Percentiles rank a stretch among this genome's conserved stretches.
Conservation (phyloP, 2,329 filamentous ascomycete species). For the Aurifilum marmelostoma region DNA sequence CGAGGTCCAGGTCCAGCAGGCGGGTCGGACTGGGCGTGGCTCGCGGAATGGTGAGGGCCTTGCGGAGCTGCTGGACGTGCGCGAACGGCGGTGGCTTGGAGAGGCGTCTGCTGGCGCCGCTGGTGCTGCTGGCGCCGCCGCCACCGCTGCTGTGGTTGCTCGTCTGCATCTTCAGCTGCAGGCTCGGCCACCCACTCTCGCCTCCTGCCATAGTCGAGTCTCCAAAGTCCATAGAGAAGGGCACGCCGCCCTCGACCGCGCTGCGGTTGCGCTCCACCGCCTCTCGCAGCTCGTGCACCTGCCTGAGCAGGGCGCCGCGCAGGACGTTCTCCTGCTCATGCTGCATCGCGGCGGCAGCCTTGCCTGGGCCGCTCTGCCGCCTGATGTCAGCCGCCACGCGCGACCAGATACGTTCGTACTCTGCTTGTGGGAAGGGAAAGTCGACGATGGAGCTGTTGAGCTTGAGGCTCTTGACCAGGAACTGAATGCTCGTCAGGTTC, state of each 20-base stretch:
- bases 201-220: conserved; percentile 33
- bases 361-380: conserved; percentile 27
- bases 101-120: conserved; percentile 5
- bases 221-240: conserved; percentile 35
- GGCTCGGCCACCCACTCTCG: conserved; percentile 33
- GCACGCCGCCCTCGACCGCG: conserved; percentile 33
- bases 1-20: conserved; percentile 33
- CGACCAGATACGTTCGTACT: conserved; percentile 35
- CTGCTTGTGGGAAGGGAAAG: conserved; percentile 41
- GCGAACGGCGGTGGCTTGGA: conserved; percentile 27
- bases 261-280: conserved; percentile 35
- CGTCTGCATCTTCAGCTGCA: conserved; percentile 32
- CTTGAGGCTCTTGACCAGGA: conserved; percentile 49
- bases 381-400: conserved; percentile 32
- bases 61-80: conserved; percentile 29
- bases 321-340: conserved; percentile 32
- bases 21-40: conserved; percentile 25
- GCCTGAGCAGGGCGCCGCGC: conserved; percentile 29
- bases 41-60: conserved; percentile 22
- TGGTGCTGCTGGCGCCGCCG: neutral
- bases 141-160: neutral
- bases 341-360: conserved; percentile 28
- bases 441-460: conserved; percentile 48
- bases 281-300: conserved; percentile 33
- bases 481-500: conserved; percentile 54